Conservation (phyloP, 257 asterid genomes). For the Ajuga chamaepitys region DNA sequence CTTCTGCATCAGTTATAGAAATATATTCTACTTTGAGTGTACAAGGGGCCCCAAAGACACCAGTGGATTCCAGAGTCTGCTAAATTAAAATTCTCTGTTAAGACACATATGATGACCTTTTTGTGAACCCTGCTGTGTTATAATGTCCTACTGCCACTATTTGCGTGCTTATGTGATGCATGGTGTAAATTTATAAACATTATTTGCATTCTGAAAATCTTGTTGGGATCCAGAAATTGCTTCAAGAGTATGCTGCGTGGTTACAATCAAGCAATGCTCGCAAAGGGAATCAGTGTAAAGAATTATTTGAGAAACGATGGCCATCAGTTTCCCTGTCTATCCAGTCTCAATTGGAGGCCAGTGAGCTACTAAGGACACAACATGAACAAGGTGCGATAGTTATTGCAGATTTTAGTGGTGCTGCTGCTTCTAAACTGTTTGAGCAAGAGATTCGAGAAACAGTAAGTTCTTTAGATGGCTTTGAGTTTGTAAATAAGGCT, state of each 20-base stretch:
- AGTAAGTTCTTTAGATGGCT: conserved; percentile 34
- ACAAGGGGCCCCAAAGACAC: background rate
- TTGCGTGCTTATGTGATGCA: background rate
- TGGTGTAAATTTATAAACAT: background rate
- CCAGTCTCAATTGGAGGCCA: conserved; percentile 40
- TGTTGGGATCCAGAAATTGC: conserved; percentile 50
- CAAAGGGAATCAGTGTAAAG: conserved; percentile 58
- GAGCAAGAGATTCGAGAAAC: conserved; percentile 96
- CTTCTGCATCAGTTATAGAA: background rate
- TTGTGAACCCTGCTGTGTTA: conserved; percentile 1
- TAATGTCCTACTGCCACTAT: background rate
- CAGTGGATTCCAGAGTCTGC: background rate
- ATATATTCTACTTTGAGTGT: background rate
- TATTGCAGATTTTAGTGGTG: conserved; percentile 64
- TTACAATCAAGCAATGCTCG: conserved; percentile 61
- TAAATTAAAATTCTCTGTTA: background rate
- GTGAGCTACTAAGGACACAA: conserved; percentile 43
- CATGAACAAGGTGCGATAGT: conserved; percentile 47
- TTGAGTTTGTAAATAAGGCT: background rate
- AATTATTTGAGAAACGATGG: conserved; percentile 70
- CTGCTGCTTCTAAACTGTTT: conserved; percentile 85
- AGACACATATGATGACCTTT: background rate
- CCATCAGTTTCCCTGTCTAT: conserved; percentile 40
- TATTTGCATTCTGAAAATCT: conserved; percentile 3
- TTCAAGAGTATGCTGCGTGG: conserved; percentile 69